These are phyloP conservation scores for Acer yangbiense DNA, from an alignment of 345 rosid species.

Conservation along the genomic window DNA sequence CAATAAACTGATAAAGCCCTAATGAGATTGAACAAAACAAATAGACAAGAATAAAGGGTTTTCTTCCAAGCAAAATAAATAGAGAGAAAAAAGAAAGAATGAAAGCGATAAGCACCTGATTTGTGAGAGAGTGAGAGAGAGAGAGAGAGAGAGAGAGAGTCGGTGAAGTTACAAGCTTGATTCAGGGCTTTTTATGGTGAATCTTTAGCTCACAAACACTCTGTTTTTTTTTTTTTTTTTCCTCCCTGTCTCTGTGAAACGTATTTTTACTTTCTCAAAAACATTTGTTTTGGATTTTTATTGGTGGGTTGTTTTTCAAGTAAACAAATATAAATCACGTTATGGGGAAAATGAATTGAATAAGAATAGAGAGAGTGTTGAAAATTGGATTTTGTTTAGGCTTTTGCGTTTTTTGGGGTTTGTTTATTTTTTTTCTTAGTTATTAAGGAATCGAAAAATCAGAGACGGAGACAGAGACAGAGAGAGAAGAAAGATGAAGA, in stretches of 20 bases:
- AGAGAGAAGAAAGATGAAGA: background rate
- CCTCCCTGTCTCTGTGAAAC: background rate
- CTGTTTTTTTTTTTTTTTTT: slow-evolving; percentile 3
- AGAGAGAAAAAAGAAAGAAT: background rate
- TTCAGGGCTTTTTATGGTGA: slow-evolving; percentile 25
- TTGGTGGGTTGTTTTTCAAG: too few relatives aligned
- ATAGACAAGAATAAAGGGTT: background rate
- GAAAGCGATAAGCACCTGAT: slow-evolving; percentile 26
- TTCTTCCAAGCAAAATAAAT: background rate
- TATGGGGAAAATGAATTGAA: slow-evolving; percentile 7
- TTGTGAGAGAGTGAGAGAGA: background rate
- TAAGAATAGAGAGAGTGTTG: background rate
- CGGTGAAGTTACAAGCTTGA: slow-evolving; percentile 18
- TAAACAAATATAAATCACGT: slow-evolving; percentile 3
- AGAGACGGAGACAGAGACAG: background rate
- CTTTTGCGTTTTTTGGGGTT: background rate
- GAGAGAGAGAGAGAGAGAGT: background rate
- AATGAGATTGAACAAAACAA: background rate
- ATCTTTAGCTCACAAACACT: slow-evolving; percentile 18
- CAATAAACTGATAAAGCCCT: background rate
- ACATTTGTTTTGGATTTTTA: too few relatives aligned
- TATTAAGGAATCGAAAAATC: slow-evolving; percentile 7
- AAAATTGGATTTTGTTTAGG: background rate
- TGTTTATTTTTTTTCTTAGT: slow-evolving; percentile 12
- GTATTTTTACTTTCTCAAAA: background rate